These are phyloP conservation scores for Aspergillus hiratsukae DNA, from an alignment of 2,329 filamentous ascomycete species.

Conservation along the genomic window DNA sequence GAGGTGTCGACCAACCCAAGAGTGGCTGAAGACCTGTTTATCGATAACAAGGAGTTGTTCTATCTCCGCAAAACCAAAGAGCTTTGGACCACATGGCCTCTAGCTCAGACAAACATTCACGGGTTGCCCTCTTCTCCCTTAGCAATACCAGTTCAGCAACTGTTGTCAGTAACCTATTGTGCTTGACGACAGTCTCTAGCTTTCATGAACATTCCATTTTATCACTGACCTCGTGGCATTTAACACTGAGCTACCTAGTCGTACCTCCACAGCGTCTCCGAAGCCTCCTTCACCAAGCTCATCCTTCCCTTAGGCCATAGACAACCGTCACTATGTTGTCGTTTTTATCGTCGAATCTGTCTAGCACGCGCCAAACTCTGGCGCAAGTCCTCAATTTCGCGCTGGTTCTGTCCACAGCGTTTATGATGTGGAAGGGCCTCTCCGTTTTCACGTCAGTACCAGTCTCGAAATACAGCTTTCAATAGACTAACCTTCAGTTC, in stretches of 20 bases:
- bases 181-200: background rate
- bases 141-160: background rate
- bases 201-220: background rate
- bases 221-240: background rate
- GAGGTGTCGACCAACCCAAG: background rate
- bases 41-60: background rate
- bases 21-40: background rate
- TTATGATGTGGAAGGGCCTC: conserved; percentile 94
- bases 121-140: conserved; percentile 4
- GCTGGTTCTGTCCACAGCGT: conserved; percentile 82
- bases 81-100: conserved; percentile 11
- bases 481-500: background rate
- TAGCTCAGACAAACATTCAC: conserved; percentile 1
- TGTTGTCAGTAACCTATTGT: background rate
- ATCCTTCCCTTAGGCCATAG: background rate
- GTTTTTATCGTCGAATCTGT: conserved; percentile 52
- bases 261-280: conserved; percentile 6
- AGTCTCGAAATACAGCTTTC: background rate
- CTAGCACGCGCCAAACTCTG: conserved; percentile 74
- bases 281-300: conserved; percentile 2
- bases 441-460: conserved; percentile 57
- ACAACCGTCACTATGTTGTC: conserved; percentile 58
- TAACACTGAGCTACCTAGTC: background rate
- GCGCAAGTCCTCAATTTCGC: conserved; percentile 85
- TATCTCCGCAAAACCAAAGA: background rate